Evolutionary conservation across 1,284 basidiomycete species (phyloP), one percentile per base, ranked within the genome.

Genomic region (Pterula multifida): DNA sequence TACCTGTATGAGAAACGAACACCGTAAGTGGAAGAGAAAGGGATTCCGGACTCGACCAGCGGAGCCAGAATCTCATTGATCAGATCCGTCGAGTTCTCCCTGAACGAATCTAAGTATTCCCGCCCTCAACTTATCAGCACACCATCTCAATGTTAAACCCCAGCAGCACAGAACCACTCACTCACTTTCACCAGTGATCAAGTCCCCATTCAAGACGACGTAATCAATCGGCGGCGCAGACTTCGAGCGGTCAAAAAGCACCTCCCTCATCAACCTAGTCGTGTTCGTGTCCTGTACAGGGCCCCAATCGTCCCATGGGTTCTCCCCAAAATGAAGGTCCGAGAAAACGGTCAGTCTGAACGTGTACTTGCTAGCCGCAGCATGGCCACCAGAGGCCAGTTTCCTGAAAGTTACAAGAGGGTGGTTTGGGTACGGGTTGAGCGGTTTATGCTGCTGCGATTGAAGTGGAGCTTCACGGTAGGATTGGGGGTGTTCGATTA

Each of bases 321-420:
- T 80, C 61, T 82, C 81, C 21, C 81, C 81, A 53, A 71, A 83
- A 57, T 84, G 81, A 26, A 82, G 59, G 56, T 84, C 81, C 2
- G 79, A 81, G 59, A 84, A 81, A 2, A 85, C 69, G 13, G 77
- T 81, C 45, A 85, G 58, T 60, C 81, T 82, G 68, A 84, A 81
- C 1, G 75, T 75, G 57, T 81, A 71, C 32, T 35, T n/a, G n/a
- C n/a, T n/a, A n/a, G n/a, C n/a, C n/a, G n/a, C n/a, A n/a, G n/a
- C n/a, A n/a, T n/a, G n/a, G 9, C 32, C 32, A 9, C n/a, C 32
- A n/a, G 32, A 11, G 9, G 32, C 9, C n/a, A n/a, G n/a, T 0
- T 56, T 15, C 9, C 65, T 64, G 59, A 79, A 79, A 2, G 61
- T 63, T 2, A 79, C 54, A 4, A 68, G 68, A 3, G 69, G 69